phyloP scores from a whole-genome alignment of 768 basidiomycete species.

The Tremella fuciformis region DNA sequence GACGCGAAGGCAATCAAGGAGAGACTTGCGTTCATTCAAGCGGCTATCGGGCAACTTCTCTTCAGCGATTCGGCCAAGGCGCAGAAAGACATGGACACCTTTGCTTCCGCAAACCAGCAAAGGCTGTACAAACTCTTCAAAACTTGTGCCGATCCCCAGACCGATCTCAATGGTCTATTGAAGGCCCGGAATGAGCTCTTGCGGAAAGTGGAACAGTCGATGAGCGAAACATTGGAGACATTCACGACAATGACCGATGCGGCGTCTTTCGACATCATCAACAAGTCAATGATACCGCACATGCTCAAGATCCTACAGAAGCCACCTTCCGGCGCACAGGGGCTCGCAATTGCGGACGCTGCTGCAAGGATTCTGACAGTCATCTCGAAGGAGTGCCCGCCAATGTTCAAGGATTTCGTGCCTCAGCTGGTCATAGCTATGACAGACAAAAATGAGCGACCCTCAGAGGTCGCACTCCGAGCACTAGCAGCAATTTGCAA shows the following conservation, averaged over 20 bases:
- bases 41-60: slow-evolving; percentile 20
- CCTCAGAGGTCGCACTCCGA: slow-evolving; percentile 71
- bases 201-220: slow-evolving; percentile 69
- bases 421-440: slow-evolving; percentile 72
- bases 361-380: slow-evolving; percentile 50
- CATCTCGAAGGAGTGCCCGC: slow-evolving; percentile 72
- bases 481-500: slow-evolving; percentile 68
- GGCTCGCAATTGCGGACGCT: slow-evolving; percentile 13
- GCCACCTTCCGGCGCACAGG: slow-evolving; percentile 15
- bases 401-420: slow-evolving; percentile 69
- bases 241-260: slow-evolving; percentile 70
- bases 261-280: slow-evolving; percentile 69
- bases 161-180: slow-evolving; percentile 72
- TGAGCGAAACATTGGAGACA: slow-evolving; percentile 63
- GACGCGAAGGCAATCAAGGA: slow-evolving; percentile 65
- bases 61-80: slow-evolving; percentile 66
- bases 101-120: slow-evolving; percentile 82
- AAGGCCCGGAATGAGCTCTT: slow-evolving; percentile 81
- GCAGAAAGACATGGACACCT: slow-evolving; percentile 70
- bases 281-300: slow-evolving; percentile 78
- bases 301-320: slow-evolving; percentile 63
- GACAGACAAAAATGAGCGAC: slow-evolving; percentile 56
- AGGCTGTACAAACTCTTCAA: slow-evolving; percentile 80
- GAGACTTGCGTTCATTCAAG: slow-evolving; percentile 59
- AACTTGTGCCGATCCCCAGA: slow-evolving; percentile 76